Percentiles rank a stretch among this genome's conserved stretches.
Evolutionary conservation across 768 basidiomycete genomes (phyloP).

Genomic region (Panaeolus papilionaceus): DNA sequence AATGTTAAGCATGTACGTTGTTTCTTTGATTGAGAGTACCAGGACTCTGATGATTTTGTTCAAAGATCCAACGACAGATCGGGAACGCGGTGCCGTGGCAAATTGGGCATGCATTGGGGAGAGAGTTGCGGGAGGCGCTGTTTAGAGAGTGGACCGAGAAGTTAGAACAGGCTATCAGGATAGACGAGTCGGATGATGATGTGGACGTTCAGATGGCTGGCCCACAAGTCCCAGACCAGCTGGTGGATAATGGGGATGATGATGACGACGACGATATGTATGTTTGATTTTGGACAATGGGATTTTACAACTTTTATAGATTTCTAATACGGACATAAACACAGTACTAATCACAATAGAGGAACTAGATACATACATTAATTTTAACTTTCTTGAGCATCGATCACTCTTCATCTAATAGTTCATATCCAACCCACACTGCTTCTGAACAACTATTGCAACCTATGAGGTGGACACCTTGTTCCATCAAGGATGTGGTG

Average conservation of each 20-base stretch:
- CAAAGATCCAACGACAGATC: slow-evolving; percentile 80
- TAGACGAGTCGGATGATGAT: slow-evolving; percentile 34
- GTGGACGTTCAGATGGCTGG: slow-evolving; percentile 11
- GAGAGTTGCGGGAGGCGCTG: slow-evolving; percentile 58
- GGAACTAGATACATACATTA: neutral
- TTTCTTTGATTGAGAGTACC: neutral
- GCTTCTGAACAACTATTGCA: slow-evolving; percentile 83
- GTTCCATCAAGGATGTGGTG: slow-evolving; percentile 63
- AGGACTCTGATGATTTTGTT: slow-evolving; percentile 1
- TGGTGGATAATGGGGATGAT: slow-evolving; percentile 16
- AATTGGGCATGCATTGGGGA: slow-evolving; percentile 66
- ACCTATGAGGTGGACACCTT: slow-evolving; percentile 72
- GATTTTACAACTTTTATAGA: neutral
- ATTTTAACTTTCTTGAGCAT: neutral
- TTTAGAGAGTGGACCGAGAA: slow-evolving; percentile 57
- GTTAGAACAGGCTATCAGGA: slow-evolving; percentile 40
- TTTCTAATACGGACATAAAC: neutral
- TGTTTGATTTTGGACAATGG: slow-evolving; percentile 15
- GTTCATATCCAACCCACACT: slow-evolving; percentile 86
- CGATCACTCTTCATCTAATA: slow-evolving; percentile 33
- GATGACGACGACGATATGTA: slow-evolving; percentile 18
- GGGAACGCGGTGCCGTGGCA: slow-evolving; percentile 82
- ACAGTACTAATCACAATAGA: neutral
- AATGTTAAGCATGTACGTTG: slow-evolving; percentile 65
- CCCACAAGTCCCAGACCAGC: neutral